Percentiles rank a stretch among this genome's conserved stretches.
Evolutionary conservation across 2,329 filamentous ascomycete genomes (phyloP).

Genomic region (Colletotrichum sidae): DNA sequence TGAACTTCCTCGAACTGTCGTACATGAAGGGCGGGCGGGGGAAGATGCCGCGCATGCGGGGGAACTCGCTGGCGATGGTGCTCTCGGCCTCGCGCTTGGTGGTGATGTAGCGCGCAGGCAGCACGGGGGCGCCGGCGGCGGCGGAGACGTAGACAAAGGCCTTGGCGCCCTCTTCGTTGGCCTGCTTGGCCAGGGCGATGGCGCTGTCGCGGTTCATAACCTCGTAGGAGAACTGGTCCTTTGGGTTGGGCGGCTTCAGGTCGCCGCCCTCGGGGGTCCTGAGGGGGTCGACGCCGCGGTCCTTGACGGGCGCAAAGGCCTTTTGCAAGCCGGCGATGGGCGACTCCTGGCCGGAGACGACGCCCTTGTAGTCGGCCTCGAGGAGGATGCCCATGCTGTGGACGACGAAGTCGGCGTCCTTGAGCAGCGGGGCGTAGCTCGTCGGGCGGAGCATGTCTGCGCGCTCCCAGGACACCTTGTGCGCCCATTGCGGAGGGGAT

Average conservation of each 20-base stretch:
- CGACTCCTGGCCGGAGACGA: slow-evolving; percentile 85
- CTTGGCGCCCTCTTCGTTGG: slow-evolving; percentile 70
- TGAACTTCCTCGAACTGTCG: slow-evolving; percentile 83
- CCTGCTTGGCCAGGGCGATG: slow-evolving; percentile 83
- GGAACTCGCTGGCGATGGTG: slow-evolving; percentile 78
- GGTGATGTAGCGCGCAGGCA: slow-evolving; percentile 86
- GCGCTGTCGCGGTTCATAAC: slow-evolving; percentile 95
- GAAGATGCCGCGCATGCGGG: slow-evolving; percentile 82
- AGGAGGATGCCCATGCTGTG: slow-evolving; percentile 97
- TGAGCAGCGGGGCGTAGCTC: slow-evolving; percentile 82
- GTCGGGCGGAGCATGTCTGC: slow-evolving; percentile 87
- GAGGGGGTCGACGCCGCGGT: slow-evolving; percentile 76
- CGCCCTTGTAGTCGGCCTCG: slow-evolving; percentile 97
- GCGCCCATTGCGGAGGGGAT: slow-evolving; percentile 82
- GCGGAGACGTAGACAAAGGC: slow-evolving; percentile 92
- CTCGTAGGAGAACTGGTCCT: slow-evolving; percentile 91
- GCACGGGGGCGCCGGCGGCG: slow-evolving; percentile 83
- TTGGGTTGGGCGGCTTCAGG: slow-evolving; percentile 73
- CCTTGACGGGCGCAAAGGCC: slow-evolving; percentile 78
- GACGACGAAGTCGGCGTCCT: slow-evolving; percentile 84
- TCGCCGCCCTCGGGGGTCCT: slow-evolving; percentile 67
- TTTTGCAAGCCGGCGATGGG: slow-evolving; percentile 81
- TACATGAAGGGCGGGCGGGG: slow-evolving; percentile 90
- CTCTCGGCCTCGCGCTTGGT: slow-evolving; percentile 94
- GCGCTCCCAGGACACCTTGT: slow-evolving; percentile 85